phyloP scores from a whole-genome alignment of 1,284 basidiomycete species.

The Trichosporon asahii region DNA sequence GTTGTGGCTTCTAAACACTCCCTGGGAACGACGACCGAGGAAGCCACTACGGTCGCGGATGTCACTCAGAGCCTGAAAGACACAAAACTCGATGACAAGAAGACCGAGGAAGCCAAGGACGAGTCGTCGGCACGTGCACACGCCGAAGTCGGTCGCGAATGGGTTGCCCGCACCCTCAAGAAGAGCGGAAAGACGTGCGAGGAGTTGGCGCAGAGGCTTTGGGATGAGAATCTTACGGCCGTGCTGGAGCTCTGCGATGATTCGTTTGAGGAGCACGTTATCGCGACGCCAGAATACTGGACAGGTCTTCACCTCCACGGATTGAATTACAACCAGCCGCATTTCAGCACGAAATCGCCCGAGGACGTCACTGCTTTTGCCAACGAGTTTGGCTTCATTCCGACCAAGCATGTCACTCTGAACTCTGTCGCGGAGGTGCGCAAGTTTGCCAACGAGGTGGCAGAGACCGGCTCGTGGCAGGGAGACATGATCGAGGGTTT shows the following conservation, averaged over 20 bases:
- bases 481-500: constrained; percentile 91
- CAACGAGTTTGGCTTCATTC: constrained; percentile 84
- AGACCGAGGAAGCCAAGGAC: constrained; percentile 23
- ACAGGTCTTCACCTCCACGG: constrained; percentile 94
- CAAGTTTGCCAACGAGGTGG: constrained; percentile 67
- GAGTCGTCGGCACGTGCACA: constrained; percentile 36
- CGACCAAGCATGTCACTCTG: constrained; percentile 64
- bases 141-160: constrained; percentile 55
- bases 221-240: constrained; percentile 82
- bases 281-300: constrained; percentile 73
- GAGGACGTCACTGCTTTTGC: constrained; percentile 75
- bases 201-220: constrained; percentile 71
- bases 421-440: constrained; percentile 67
- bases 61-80: constrained; percentile 14
- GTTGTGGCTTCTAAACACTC: constrained; percentile 92
- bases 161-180: constrained; percentile 73
- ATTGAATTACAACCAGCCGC: constrained; percentile 69
- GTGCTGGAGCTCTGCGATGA: constrained; percentile 97
- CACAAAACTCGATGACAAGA: constrained; percentile 20
- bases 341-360: constrained; percentile 72
- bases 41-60: constrained; percentile 21
- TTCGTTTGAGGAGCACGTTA: constrained; percentile 94
- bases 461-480: constrained; percentile 69
- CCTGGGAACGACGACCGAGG: constrained; percentile 58
- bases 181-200: constrained; percentile 65